These are phyloP conservation scores for Moesziomyces antarcticus DNA, from an alignment of 1,284 basidiomycete genomes.

Conservation along the genomic window DNA sequence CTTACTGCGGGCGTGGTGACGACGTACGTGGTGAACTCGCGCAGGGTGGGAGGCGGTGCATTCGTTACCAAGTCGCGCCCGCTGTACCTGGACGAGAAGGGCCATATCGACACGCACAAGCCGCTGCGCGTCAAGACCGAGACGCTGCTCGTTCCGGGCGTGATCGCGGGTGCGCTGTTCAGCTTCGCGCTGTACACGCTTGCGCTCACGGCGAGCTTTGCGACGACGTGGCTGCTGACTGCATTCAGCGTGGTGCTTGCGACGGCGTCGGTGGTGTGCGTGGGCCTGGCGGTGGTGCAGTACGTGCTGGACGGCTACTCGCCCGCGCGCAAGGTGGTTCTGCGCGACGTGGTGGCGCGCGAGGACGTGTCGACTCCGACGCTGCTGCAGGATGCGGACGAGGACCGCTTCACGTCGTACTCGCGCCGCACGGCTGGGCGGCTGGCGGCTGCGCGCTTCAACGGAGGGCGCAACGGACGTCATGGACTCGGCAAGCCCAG, in stretches of 20 bases:
- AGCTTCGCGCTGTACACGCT: conserved; percentile 47
- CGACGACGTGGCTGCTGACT: conserved; percentile 36
- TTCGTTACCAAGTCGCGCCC: conserved; percentile 29
- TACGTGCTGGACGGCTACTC: conserved; percentile 43
- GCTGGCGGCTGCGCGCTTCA: conserved; percentile 16
- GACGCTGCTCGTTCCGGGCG: conserved; percentile 19
- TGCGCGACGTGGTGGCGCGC: conserved; percentile 38
- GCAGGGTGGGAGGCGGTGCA: background rate
- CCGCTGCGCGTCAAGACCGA: conserved; percentile 36
- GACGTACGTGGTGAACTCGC: conserved; percentile 23
- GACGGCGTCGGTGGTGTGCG: conserved; percentile 21
- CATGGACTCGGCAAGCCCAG: conserved; percentile 7
- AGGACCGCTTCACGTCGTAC: conserved; percentile 37
- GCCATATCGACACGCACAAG: conserved; percentile 46
- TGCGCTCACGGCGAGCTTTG: conserved; percentile 35
- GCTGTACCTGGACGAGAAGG: conserved; percentile 53
- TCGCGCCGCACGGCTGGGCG: conserved; percentile 23
- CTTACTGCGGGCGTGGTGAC: conserved; percentile 13
- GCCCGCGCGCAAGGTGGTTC: conserved; percentile 18
- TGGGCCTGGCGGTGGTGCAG: conserved; percentile 16
- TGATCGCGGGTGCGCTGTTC: conserved; percentile 28
- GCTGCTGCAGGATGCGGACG: conserved; percentile 22
- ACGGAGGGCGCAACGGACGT: conserved; percentile 14
- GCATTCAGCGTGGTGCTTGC: conserved; percentile 30
- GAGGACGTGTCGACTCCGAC: conserved; percentile 30